These are phyloP conservation scores for Petunia secreta DNA, from an alignment of 257 asterid species.

Conservation along the genomic window DNA sequence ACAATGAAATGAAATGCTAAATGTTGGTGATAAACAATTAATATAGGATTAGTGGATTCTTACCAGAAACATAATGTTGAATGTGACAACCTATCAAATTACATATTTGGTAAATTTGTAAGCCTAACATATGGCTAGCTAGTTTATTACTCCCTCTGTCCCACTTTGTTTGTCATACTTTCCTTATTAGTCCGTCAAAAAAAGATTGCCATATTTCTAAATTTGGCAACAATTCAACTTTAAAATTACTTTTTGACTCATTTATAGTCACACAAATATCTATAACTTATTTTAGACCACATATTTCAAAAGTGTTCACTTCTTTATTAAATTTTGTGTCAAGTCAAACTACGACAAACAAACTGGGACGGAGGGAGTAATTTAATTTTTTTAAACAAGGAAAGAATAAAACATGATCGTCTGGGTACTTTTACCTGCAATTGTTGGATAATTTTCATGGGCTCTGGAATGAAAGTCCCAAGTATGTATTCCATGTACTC, in stretches of 20 bases:
- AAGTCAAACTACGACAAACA: no score
- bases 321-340: no score
- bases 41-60: slow-evolving; percentile 8
- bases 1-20: neutral
- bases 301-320: no score
- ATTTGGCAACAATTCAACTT: no score
- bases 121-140: neutral
- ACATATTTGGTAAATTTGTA: neutral
- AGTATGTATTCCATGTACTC: neutral
- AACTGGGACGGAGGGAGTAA: no score
- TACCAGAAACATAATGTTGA: neutral
- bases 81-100: neutral
- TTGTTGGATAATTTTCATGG: neutral
- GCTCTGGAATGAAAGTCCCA: slow-evolving; percentile 1
- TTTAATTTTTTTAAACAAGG: neutral
- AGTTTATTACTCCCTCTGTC: no score
- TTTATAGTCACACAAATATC: no score
- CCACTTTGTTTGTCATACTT: no score
- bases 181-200: no score
- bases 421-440: neutral
- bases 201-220: no score
- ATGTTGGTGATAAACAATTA: neutral
- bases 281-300: no score
- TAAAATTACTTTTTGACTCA: no score
- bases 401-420: neutral